These are phyloP conservation scores for Hypoxylon intermedium DNA, from an alignment of 495 filamentous ascomycete species.

Conservation along the genomic window DNA sequence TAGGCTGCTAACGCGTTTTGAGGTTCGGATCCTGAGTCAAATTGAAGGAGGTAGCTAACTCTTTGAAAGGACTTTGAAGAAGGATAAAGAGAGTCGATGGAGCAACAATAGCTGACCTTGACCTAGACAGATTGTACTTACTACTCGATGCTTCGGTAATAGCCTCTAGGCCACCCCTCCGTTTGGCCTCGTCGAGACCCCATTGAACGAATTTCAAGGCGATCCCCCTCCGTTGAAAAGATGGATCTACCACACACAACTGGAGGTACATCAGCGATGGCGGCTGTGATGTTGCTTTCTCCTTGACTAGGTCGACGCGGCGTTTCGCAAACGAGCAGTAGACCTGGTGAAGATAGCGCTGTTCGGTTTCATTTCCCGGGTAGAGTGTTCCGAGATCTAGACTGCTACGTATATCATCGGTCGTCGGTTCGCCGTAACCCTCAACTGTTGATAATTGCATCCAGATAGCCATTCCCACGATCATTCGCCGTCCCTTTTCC, in stretches of 20 bases:
- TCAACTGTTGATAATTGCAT: slow-evolving; percentile 37
- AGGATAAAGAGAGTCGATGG: not conserved
- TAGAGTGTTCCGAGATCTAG: slow-evolving; percentile 45
- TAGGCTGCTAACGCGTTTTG: not conserved
- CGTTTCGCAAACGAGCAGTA: slow-evolving; percentile 38
- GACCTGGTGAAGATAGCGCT: slow-evolving; percentile 47
- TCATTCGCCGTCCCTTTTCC: slow-evolving; percentile 17
- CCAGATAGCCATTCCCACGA: slow-evolving; percentile 55
- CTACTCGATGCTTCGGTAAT: slow-evolving; percentile 51
- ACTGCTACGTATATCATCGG: slow-evolving; percentile 28
- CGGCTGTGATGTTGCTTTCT: slow-evolving; percentile 35
- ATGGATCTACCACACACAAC: slow-evolving; percentile 51
- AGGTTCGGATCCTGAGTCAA: not conserved
- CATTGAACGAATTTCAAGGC: slow-evolving; percentile 49
- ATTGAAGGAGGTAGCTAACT: not conserved
- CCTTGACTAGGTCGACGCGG: slow-evolving; percentile 43
- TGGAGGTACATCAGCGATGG: slow-evolving; percentile 50
- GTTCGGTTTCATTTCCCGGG: slow-evolving; percentile 47
- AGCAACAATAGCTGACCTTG: not conserved
- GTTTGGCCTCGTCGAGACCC: slow-evolving; percentile 50
- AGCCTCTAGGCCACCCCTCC: slow-evolving; percentile 48
- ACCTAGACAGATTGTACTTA: slow-evolving; percentile 13
- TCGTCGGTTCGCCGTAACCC: slow-evolving; percentile 47
- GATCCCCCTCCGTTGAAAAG: slow-evolving; percentile 49
- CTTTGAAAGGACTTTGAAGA: no score